Evolutionary conservation across 352 stramenopile species (phyloP), one percentile per base, ranked within the genome.

Genomic region (Globisporangium yorkense): DNA sequence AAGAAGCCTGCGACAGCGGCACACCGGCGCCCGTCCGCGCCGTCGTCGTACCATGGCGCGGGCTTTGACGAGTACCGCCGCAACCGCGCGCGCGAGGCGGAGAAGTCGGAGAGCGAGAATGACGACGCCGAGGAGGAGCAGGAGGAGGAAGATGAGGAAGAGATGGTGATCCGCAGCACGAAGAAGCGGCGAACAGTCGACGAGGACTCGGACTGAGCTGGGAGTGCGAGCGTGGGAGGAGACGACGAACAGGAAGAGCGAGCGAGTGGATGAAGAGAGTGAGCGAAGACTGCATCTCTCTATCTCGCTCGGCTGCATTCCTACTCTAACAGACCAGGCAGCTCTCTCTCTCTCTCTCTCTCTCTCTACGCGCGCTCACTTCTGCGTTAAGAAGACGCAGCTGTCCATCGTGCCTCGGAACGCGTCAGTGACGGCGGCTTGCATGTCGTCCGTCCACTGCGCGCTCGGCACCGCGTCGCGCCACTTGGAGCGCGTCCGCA

Each of bases 141-240:
- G 5, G 76, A 89, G 7, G 80, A 89, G 5, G 84, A 94, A 24
- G 84, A 86, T 16, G 74, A 88, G 37, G 80, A 94, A 41, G 81
- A 92, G 33, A 63, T 89, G 45, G 78, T 90, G 46, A 74, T 88
- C 50, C 82, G 65, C 51, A 79, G 67, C 48, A 71, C 79, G 63
- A 92, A 92, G 68, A 92, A 92, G 65, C 71, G 83, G 63, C 80
- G 82, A 61, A 94, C 81, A 13, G 76, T 92, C 54, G 84, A 92
- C 55, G 84, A 94, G 65, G 84, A 92, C 67, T 92, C 80, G 35
- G 82, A 92, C 35, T 92, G 84, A 57, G 39, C 12, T 12, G 37
- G 3, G 8, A 40, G 8, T 13, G 12, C 3, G 10, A 7, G 35
- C 8, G 35, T 40, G 35, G 4, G 8, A 40, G 35, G 35, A 40